These are phyloP conservation scores for Hansenula lynferdii DNA, from an alignment of 1,139 yeast genomes.

Conservation along the genomic window DNA sequence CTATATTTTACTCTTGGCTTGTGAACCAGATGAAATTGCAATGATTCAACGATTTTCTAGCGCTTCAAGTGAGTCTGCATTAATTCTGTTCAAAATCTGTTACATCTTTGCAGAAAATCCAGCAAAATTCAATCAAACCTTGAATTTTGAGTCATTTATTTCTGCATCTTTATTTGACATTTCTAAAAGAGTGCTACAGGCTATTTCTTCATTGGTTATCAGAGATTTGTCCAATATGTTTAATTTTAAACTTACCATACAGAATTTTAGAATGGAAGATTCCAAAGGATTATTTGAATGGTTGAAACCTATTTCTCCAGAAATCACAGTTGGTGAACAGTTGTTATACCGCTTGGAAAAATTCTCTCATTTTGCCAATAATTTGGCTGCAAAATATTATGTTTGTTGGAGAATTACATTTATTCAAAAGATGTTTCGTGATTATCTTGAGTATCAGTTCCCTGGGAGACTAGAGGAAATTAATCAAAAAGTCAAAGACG, in stretches of 20 bases:
- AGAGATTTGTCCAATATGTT: conserved; percentile 16
- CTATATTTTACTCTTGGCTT: conserved; percentile 24
- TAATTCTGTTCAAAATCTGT: conserved; percentile 22
- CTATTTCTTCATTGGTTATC: conserved; percentile 17
- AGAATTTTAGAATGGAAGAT: conserved; percentile 19
- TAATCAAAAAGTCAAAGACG: conserved; percentile 2
- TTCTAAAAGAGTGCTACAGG: conserved; percentile 16
- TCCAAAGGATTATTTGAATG: conserved; percentile 20
- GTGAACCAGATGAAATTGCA: conserved; percentile 17
- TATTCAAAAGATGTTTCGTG: conserved; percentile 12
- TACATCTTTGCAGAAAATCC: conserved; percentile 19
- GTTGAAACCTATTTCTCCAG: conserved; percentile 15
- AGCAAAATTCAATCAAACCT: conserved; percentile 8
- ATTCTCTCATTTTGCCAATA: conserved; percentile 8
- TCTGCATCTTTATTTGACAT: conserved; percentile 19
- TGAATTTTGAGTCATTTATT: conserved; percentile 21
- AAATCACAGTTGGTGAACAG: conserved; percentile 14
- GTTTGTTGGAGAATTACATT: conserved; percentile 21
- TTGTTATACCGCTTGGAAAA: conserved; percentile 13
- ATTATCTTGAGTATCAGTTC: conserved; percentile 11
- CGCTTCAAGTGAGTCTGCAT: conserved; percentile 21
- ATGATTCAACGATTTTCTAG: conserved; percentile 16
- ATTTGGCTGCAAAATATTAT: conserved; percentile 16
- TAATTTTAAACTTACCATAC: conserved; percentile 15
- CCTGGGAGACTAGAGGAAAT: conserved; percentile 15